phyloP scores from a whole-genome alignment of 2,329 filamentous ascomycete genomes.

The Microdochium nivale region DNA sequence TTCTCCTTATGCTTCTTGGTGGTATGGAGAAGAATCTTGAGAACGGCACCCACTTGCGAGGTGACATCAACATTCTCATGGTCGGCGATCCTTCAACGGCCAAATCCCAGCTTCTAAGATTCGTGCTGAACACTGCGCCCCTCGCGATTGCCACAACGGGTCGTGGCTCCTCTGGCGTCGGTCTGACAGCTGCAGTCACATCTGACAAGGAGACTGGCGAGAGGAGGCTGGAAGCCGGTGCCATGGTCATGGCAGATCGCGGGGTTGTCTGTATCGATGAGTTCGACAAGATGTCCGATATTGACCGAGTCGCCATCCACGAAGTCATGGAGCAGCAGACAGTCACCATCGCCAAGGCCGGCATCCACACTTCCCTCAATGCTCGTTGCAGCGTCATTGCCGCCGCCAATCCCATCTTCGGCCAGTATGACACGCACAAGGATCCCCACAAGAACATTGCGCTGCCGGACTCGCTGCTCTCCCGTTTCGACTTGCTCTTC shows the following conservation, averaged over 20 bases:
- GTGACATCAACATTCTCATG: constrained; percentile 99
- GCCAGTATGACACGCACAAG: constrained; percentile 97
- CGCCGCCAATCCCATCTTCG: constrained; percentile 94
- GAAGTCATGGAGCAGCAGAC: constrained; percentile 99
- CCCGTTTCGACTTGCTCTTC: constrained; percentile 96
- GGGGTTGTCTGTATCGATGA: constrained; percentile 99
- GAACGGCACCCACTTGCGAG: constrained; percentile 93
- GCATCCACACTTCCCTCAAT: constrained; percentile 95
- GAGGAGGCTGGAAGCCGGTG: constrained; percentile 87
- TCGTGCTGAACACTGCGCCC: constrained; percentile 93
- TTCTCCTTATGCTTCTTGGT: constrained; percentile 87
- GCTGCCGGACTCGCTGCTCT: constrained; percentile 88
- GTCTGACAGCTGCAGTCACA: constrained; percentile 93
- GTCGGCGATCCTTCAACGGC: constrained; percentile 97
- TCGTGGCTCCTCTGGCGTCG: constrained; percentile 91
- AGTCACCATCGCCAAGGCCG: constrained; percentile 96
- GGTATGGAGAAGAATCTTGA: constrained; percentile 98
- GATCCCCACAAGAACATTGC: constrained; percentile 98
- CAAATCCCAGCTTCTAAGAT: constrained; percentile 95
- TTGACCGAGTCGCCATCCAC: constrained; percentile 96
- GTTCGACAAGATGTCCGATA: constrained; percentile 99
- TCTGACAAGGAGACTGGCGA: constrained; percentile 97
- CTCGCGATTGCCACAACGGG: constrained; percentile 95
- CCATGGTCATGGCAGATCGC: constrained; percentile 95
- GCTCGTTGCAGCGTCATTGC: constrained; percentile 94